Evolutionary conservation across 139 green algal genomes (phyloP).

Genomic region (Pleodorina starrii): DNA sequence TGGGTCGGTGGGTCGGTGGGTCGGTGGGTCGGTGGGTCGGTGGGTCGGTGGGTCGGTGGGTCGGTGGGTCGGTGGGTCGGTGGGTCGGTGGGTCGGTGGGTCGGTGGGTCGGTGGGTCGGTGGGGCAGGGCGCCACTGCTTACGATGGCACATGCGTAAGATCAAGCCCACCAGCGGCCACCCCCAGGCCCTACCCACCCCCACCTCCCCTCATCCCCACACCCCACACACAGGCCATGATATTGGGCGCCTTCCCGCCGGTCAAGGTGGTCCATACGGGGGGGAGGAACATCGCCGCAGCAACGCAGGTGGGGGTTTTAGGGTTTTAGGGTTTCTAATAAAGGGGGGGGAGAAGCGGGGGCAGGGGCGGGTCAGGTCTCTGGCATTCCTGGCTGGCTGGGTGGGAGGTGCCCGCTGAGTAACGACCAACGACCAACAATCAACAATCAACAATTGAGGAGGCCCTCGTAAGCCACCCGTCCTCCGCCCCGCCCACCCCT

Average conservation of each 20-base stretch:
- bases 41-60: neutral
- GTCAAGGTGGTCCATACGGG: conserved; percentile 37
- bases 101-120: neutral
- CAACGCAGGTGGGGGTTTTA: conserved; percentile 1
- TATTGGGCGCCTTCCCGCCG: conserved; percentile 30
- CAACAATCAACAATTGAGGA: neutral
- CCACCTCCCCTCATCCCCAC: neutral
- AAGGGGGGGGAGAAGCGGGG: neutral
- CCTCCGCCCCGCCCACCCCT: neutral
- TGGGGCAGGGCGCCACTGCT: neutral
- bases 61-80: neutral
- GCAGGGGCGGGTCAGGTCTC: neutral
- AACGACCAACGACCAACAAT: neutral
- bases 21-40: neutral
- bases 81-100: neutral
- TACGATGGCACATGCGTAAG: neutral
- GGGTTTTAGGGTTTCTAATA: no score
- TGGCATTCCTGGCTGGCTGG: neutral
- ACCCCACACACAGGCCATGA: conserved; percentile 7
- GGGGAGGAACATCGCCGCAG: neutral
- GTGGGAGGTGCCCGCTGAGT: neutral
- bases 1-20: no score
- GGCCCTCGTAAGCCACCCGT: neutral
- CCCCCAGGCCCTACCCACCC: neutral
- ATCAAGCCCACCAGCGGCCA: neutral